Evolutionary conservation across 305 asterid genomes (phyloP), one percentile per base, ranked within the genome.

Genomic region (Nicotiana rustica): DNA sequence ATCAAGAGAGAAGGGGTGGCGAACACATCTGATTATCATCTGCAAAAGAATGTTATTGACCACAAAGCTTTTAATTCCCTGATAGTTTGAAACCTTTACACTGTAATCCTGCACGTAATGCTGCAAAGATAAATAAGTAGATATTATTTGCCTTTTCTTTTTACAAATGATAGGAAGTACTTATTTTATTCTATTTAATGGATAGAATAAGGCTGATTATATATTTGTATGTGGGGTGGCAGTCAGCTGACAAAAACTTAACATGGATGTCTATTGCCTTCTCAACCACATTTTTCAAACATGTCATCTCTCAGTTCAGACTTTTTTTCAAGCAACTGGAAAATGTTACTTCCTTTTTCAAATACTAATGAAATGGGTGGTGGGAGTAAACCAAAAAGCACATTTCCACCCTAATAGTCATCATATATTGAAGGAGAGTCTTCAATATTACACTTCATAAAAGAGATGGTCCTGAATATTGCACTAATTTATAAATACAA

Each of bases 191-290:
- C 79, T 49, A 14, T 25, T 49, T 25, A 21, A 14, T 47, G 79
- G 25, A 49, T 47, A 73, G 79, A 73, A 73, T 73, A 25, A 13
- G 79, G 79, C 52, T 49, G 44, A 73, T 19, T 49, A n/a, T 25
- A 19, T 44, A 38, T 73, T 19, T 49, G 41, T 25, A 19, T 44
- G 44, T 73, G 3, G 10, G 79, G n/a, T 19, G 35, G 33, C 13
- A 61, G 15, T 61, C 33, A 8, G 67, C 65, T 62, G 33, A 62
- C 35, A 62, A 73, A 44, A 75, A 75, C 25, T 75, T 21, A 49
- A 38, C 79, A 15, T 21, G 21, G 15, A 75, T 75, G 14, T 7
- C 44, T 49, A 13, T 14, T 73, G 64, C 13, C 44, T 75, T 25
- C n/a, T 12, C 59, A 55, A 55, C 59, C 59, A 14, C 79, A 65